phyloP scores from a whole-genome alignment of 2,329 filamentous ascomycete species.

The Metarhizium robertsii region DNA sequence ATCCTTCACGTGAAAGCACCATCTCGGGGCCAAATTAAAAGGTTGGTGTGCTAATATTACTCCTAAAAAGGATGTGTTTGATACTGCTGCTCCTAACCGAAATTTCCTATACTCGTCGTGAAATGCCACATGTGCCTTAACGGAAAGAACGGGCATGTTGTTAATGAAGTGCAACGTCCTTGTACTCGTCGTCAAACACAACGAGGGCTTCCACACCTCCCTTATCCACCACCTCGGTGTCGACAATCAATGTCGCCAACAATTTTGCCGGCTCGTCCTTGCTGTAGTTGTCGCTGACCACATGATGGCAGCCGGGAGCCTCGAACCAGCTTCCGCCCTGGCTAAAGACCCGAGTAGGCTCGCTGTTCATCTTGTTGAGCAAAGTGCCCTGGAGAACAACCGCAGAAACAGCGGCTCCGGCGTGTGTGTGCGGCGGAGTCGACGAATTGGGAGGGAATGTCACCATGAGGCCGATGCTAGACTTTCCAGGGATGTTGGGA shows the following conservation, averaged over 20 bases:
- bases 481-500: conserved; percentile 12
- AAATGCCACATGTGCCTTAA: no score
- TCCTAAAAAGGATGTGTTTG: no score
- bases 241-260: conserved; percentile 11
- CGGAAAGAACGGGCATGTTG: no score
- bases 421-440: conserved; percentile 14
- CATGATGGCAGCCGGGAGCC: conserved; percentile 14
- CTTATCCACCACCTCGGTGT: conserved; percentile 10
- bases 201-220: conserved; percentile 10
- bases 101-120: no score
- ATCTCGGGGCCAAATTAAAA: no score
- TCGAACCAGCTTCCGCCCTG: conserved; percentile 14
- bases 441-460: conserved; percentile 11
- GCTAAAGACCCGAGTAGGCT: conserved; percentile 10
- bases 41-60: no score
- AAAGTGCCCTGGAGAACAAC: conserved; percentile 11
- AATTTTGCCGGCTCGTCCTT: conserved; percentile 6
- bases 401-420: conserved; percentile 11
- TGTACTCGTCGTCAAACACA: conserved; percentile 11
- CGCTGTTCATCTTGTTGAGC: conserved; percentile 16
- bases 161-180: neutral
- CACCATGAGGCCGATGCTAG: conserved; percentile 12
- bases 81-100: no score
- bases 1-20: no score
- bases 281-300: conserved; percentile 13